Base-by-base conservation (phyloP, 2,329 filamentous ascomycete genomes). In the Alternaria burnsii region DNA sequence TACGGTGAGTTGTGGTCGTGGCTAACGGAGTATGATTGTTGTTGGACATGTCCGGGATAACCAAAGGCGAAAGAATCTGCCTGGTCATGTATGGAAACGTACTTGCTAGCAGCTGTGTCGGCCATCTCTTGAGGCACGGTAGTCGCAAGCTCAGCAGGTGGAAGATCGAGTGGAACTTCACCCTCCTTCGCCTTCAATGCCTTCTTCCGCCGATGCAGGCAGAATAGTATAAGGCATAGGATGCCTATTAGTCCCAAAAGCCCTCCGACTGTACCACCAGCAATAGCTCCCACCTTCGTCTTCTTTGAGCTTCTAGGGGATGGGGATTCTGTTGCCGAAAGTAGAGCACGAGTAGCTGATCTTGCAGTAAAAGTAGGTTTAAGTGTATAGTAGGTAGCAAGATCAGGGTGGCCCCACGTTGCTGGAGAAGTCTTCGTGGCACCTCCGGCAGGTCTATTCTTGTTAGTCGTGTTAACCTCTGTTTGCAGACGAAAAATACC, bases 371-470 rank as follows among this genome's bases (percentile, higher is more conserved):
- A 77, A 3, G 77, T 75, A 14, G 85, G 84, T 16, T 80, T 80
- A 24, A 86, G 80, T 1, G 81, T 81, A 74, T 89, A 85, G 59
- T 88, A 84, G 2, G 85, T 81, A 1, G 73, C 71, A 2, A 89
- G 77, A 68, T 89, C 86, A 11, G 73, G 69, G 56, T 82, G 79
- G 51, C 79, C 78, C 76, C 86, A 89, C 6, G 82, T 71, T 61
- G 78, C 70, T 3, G 88, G 88, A 1, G 79, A 78, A 0, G 76
- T 85, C 26, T 81, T 78, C 16, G 86, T 87, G 11, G 87, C 87
- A 32, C 82, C 82, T 58, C 88, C 87, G 14, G 79, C 76, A 12
- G 81, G 75, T 20, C 80, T 81, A 28, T 46, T 30, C 41, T 34
- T 28, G 50, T 74, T 58, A 72, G 67, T 44, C 9, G 76, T 68